Percentiles rank a stretch among this genome's conserved stretches.
phyloP scores from a whole-genome alignment of 495 filamentous ascomycete genomes.

The Apiosordaria backusii region DNA sequence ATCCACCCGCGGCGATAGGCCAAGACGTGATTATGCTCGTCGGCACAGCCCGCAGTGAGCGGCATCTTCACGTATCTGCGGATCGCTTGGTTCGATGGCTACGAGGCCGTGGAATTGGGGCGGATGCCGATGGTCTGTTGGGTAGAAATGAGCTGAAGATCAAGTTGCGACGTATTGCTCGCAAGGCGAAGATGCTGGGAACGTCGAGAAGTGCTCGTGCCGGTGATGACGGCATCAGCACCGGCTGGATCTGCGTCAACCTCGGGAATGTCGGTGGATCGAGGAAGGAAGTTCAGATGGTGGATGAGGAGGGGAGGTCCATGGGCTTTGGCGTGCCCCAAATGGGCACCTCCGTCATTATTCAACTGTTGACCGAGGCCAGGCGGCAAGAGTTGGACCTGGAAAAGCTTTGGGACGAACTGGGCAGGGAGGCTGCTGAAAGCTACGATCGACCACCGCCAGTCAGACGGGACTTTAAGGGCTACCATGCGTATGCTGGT shows the following conservation, averaged over 20 bases:
- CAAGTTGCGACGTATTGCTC: slow-evolving; percentile 74
- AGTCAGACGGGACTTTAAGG: background rate
- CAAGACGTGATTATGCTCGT: slow-evolving; percentile 87
- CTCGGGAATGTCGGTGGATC: slow-evolving; percentile 62
- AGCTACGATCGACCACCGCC: slow-evolving; percentile 6
- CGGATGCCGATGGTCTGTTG: slow-evolving; percentile 81
- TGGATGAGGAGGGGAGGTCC: slow-evolving; percentile 46
- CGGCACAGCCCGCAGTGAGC: slow-evolving; percentile 88
- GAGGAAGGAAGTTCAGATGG: slow-evolving; percentile 39
- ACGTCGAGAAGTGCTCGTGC: slow-evolving; percentile 46
- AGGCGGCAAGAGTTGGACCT: slow-evolving; percentile 80
- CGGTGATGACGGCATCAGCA: slow-evolving; percentile 74
- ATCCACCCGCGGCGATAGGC: slow-evolving; percentile 83
- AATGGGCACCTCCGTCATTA: slow-evolving; percentile 61
- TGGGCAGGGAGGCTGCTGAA: slow-evolving; percentile 22
- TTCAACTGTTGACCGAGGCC: slow-evolving; percentile 86
- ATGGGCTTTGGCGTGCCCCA: slow-evolving; percentile 71
- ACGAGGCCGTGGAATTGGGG: slow-evolving; percentile 64
- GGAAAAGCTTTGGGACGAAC: slow-evolving; percentile 69
- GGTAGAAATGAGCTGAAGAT: slow-evolving; percentile 89
- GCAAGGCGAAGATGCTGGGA: slow-evolving; percentile 70
- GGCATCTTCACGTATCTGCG: slow-evolving; percentile 88
- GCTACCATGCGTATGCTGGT: background rate
- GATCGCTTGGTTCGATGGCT: slow-evolving; percentile 87
- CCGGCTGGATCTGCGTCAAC: slow-evolving; percentile 95